A percentile compares a stretch with the other conserved stretches of the same genome.
Evolutionary conservation across 495 filamentous ascomycete species (phyloP).

Genomic region (Evernia prunastri): DNA sequence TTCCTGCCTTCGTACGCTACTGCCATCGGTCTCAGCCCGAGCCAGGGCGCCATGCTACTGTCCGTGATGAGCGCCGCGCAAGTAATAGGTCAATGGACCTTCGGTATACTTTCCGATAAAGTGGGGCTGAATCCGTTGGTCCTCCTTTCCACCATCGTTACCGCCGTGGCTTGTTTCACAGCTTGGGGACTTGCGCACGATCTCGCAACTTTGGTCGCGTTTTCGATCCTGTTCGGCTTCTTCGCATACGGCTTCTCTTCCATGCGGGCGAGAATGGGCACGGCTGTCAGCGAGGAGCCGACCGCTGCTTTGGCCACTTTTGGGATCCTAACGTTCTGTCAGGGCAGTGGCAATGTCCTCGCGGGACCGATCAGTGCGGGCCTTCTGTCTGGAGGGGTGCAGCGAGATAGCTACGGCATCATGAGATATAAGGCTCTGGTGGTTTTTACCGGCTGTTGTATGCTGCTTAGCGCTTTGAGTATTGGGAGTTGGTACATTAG

Average conservation of each 20-base stretch:
- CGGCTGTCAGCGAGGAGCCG: slow-evolving; percentile 28
- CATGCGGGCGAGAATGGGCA: slow-evolving; percentile 30
- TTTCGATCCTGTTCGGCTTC: slow-evolving; percentile 34
- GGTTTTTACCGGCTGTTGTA: neutral
- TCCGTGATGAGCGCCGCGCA: slow-evolving; percentile 33
- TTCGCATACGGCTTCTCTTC: slow-evolving; percentile 35
- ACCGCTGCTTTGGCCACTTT: slow-evolving; percentile 25
- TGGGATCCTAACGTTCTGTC: slow-evolving; percentile 28
- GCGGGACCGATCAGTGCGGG: neutral
- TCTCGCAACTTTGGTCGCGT: slow-evolving; percentile 20
- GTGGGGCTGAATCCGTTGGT: slow-evolving; percentile 25
- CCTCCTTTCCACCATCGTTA: slow-evolving; percentile 18
- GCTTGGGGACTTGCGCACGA: neutral
- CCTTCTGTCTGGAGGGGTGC: neutral
- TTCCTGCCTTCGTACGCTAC: neutral
- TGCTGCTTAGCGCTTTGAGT: neutral
- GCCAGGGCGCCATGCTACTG: slow-evolving; percentile 31
- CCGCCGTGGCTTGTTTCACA: neutral
- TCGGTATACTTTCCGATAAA: slow-evolving; percentile 34
- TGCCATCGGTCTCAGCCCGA: neutral
- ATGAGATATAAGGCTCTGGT: neutral
- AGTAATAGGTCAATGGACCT: slow-evolving; percentile 32
- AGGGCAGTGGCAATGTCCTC: slow-evolving; percentile 35
- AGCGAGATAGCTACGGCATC: neutral
- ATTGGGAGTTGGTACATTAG: neutral